These are phyloP conservation scores for Aspergillus jensenii DNA, from an alignment of 2,329 filamentous ascomycete species.

Conservation along the genomic window DNA sequence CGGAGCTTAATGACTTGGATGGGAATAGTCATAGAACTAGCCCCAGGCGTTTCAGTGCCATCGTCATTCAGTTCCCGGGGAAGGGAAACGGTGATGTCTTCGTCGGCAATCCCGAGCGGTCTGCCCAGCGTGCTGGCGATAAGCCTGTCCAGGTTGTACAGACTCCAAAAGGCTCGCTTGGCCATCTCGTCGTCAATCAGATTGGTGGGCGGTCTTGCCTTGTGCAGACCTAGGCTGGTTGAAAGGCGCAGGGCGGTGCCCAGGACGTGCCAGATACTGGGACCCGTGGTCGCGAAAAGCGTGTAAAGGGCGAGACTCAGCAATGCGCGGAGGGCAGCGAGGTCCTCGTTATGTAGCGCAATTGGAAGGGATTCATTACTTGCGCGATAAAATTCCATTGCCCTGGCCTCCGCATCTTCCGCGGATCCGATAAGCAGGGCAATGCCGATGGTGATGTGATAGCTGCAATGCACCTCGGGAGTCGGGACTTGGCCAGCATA, in stretches of 20 bases:
- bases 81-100: constrained; percentile 41
- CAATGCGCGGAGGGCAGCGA: constrained; percentile 37
- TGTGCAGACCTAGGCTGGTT: constrained; percentile 40
- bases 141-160: constrained; percentile 45
- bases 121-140: constrained; percentile 41
- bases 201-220: constrained; percentile 27
- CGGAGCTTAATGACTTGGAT: constrained; percentile 37
- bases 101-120: constrained; percentile 42
- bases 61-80: constrained; percentile 42
- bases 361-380: constrained; percentile 35
- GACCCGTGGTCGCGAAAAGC: constrained; percentile 38
- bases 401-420: constrained; percentile 30
- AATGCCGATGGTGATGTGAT: constrained; percentile 40
- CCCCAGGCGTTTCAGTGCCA: constrained; percentile 35
- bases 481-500: constrained; percentile 34
- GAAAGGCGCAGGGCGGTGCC: constrained; percentile 39
- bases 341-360: constrained; percentile 39
- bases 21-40: constrained; percentile 40
- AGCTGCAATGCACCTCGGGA: constrained; percentile 35
- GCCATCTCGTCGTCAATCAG: constrained; percentile 39
- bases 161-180: constrained; percentile 46
- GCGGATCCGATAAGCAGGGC: constrained; percentile 35
- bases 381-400: constrained; percentile 36
- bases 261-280: constrained; percentile 42
- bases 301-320: constrained; percentile 39